phyloP scores from a whole-genome alignment of 2,329 filamentous ascomycete genomes.

The Venturia pyrina region DNA sequence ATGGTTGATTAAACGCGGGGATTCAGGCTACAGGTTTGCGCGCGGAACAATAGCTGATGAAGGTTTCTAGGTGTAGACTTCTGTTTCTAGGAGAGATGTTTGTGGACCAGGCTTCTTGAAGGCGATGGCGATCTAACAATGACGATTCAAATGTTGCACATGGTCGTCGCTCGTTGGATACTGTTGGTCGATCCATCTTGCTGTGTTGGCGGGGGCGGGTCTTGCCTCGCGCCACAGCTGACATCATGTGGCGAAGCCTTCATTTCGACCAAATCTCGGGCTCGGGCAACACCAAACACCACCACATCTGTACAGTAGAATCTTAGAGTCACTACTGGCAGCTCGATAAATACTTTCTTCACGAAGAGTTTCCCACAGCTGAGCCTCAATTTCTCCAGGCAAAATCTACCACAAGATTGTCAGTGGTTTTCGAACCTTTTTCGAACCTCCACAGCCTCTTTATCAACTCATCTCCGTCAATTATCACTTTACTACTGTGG shows the following conservation, averaged over 20 bases:
- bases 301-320: background rate
- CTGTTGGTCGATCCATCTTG: background rate
- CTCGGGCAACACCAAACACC: background rate
- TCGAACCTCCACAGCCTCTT: too few relatives aligned
- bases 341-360: too few relatives aligned
- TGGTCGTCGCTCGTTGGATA: background rate
- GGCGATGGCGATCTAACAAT: background rate
- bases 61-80: background rate
- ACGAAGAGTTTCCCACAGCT: too few relatives aligned
- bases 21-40: background rate
- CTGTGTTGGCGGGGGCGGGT: background rate
- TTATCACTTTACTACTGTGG: too few relatives aligned
- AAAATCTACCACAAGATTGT: too few relatives aligned
- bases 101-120: background rate
- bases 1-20: background rate
- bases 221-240: background rate
- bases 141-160: background rate
- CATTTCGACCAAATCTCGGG: background rate
- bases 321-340: too few relatives aligned
- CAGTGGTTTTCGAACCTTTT: too few relatives aligned
- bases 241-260: background rate
- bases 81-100: background rate
- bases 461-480: too few relatives aligned
- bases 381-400: too few relatives aligned
- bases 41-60: background rate